Conservation (phyloP, 2,329 filamentous ascomycete genomes). For the Trichoderma gracile region DNA sequence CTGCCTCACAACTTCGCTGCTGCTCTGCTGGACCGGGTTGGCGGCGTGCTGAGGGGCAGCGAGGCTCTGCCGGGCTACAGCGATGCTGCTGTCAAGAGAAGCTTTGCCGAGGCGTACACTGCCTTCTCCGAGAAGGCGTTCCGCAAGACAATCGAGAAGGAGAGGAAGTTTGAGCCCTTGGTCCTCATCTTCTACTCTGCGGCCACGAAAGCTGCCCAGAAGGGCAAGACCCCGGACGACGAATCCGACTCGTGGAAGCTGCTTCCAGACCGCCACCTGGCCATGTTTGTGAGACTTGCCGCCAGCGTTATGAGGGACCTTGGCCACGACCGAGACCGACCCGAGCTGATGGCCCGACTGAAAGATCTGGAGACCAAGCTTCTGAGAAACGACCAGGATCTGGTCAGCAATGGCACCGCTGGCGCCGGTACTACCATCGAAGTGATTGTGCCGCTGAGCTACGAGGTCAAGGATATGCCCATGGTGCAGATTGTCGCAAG, state of each 20-base stretch:
- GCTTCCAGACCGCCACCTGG: slow-evolving; percentile 90
- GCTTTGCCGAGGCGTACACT: slow-evolving; percentile 92
- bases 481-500: slow-evolving; percentile 83
- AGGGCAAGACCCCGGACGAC: slow-evolving; percentile 73
- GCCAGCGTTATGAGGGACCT: slow-evolving; percentile 77
- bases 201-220: slow-evolving; percentile 81
- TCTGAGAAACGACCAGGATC: slow-evolving; percentile 88
- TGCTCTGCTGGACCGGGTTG: slow-evolving; percentile 69
- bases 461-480: slow-evolving; percentile 96
- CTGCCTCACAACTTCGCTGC: slow-evolving; percentile 57
- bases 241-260: slow-evolving; percentile 86
- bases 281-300: slow-evolving; percentile 87
- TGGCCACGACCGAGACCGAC: slow-evolving; percentile 80
- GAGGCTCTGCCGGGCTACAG: slow-evolving; percentile 86
- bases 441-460: slow-evolving; percentile 77
- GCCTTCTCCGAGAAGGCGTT: slow-evolving; percentile 88
- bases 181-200: slow-evolving; percentile 96
- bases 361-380: slow-evolving; percentile 88
- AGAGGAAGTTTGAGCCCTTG: slow-evolving; percentile 86
- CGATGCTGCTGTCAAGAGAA: slow-evolving; percentile 87
- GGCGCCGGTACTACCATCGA: slow-evolving; percentile 62
- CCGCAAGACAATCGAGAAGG: slow-evolving; percentile 89
- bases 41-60: slow-evolving; percentile 75
- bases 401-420: slow-evolving; percentile 47
- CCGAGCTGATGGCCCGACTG: slow-evolving; percentile 78